Evolutionary conservation across 768 basidiomycete species (phyloP), one percentile per base, ranked within the genome.

Genomic region (Pleurotus djamor): DNA sequence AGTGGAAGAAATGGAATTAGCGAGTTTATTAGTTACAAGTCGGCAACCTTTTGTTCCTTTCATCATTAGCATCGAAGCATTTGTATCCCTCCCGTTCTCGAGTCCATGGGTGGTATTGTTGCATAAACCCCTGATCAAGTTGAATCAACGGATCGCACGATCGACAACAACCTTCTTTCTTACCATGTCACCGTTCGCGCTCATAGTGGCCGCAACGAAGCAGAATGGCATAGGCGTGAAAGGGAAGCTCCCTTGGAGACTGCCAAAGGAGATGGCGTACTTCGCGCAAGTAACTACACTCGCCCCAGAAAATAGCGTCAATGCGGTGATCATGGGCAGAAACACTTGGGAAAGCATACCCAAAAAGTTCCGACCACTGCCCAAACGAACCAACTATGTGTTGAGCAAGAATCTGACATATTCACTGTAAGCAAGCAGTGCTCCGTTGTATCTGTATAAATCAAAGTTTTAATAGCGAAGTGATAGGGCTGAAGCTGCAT

Each of bases 341-440:
- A 94, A 92, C 67, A 96, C 95, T 12, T 99, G 97, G 97, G 94
- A 98, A 74, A 92, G 92, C 69, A 98, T 99, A 57, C 96, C 97
- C 6, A 63, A 68, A 16, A 91, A 86, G 70, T 91, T 89, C 74
- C 80, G 91, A 62, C 97, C 97, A 4, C 80, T 99, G 16, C 77
- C 82, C 44, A 82, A 81, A 47, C 80, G 97, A 52, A 58, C 81
- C 57, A 99, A 98, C 68, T 70, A 96, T 28, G 86, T 99, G 59
- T 73, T 96, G 60, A 88, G 85, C 71, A 52, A 45, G 34, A 65
- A 66, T 37, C 16, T 28, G n/a, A 50, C 58, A 50, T 65, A 66
- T 48, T 9, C 62, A n/a, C 52, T 63, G 65, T 62, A 48, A 65
- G 60, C 61, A 36, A 8, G 16, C 16, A 6, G 52, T 32, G 32